Conservation (phyloP, 208 protist genomes). For the Angomonas deanei region DNA sequence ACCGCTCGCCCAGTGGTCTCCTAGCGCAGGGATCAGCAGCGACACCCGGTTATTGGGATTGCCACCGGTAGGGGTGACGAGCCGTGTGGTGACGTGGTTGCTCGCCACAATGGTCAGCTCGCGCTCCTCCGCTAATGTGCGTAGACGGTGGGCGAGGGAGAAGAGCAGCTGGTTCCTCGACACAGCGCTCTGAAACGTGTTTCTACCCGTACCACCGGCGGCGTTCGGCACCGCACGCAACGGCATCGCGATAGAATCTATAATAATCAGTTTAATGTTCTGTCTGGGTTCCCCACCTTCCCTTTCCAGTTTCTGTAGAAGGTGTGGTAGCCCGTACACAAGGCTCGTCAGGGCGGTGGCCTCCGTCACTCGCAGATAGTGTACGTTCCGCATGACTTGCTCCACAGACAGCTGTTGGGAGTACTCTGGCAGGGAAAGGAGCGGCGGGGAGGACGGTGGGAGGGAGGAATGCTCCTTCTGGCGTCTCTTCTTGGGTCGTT, state of each 20-base stretch:
- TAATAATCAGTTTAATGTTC: slow-evolving; percentile 53
- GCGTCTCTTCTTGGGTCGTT: not conserved
- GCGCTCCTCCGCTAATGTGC: slow-evolving; percentile 26
- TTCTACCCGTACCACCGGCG: not conserved
- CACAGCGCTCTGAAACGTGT: not conserved
- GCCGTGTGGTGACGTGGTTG: slow-evolving; percentile 82
- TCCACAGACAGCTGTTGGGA: slow-evolving; percentile 31
- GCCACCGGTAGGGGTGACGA: not conserved
- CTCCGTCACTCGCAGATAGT: slow-evolving; percentile 64
- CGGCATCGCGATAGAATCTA: slow-evolving; percentile 87
- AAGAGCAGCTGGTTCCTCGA: slow-evolving; percentile 55
- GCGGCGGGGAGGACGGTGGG: not conserved
- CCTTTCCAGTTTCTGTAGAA: slow-evolving; percentile 5
- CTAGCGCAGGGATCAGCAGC: slow-evolving; percentile 63
- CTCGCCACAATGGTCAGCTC: slow-evolving; percentile 63
- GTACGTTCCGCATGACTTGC: slow-evolving; percentile 48
- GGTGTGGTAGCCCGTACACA: slow-evolving; percentile 34
- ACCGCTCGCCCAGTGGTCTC: slow-evolving; percentile 60
- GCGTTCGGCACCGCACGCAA: too few species aligned
- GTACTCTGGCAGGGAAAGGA: not conserved
- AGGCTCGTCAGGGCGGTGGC: slow-evolving; percentile 48
- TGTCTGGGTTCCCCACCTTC: not conserved
- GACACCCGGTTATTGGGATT: not conserved
- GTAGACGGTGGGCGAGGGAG: slow-evolving; percentile 47
- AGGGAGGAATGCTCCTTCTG: not conserved